Percentiles rank a stretch among this genome's conserved stretches.
phyloP scores from a whole-genome alignment of 116 monocot genomes.

The Trichopus zeylanicus region DNA sequence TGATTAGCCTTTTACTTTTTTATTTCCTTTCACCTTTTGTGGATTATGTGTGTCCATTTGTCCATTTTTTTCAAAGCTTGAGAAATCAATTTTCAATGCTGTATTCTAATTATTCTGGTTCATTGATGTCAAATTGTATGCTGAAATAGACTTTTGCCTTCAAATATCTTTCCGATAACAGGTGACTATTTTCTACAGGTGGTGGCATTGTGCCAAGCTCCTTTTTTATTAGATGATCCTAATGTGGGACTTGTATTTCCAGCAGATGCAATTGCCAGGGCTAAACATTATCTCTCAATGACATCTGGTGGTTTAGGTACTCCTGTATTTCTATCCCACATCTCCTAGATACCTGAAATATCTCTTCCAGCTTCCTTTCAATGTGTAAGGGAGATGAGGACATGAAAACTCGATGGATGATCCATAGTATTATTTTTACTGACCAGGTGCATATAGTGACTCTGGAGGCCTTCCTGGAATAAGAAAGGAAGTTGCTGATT shows the following conservation, averaged over 20 bases:
- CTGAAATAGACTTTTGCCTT: background rate
- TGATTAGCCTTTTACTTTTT: no score
- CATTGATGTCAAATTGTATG: background rate
- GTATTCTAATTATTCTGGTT: background rate
- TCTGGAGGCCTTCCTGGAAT: conserved; percentile 90
- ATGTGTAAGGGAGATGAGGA: no score
- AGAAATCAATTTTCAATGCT: no score
- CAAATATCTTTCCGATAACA: background rate
- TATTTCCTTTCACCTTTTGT: no score
- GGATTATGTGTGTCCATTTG: no score
- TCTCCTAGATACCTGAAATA: background rate
- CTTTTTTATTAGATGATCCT: conserved; percentile 90
- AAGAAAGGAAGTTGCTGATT: conserved; percentile 93
- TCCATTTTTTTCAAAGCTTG: no score
- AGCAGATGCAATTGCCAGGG: conserved; percentile 93
- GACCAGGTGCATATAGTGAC: conserved; percentile 96
- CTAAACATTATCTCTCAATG: conserved; percentile 86
- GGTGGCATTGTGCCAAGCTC: conserved; percentile 92
- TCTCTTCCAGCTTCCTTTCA: background rate
- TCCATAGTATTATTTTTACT: background rate
- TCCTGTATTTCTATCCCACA: no score
- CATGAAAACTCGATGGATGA: background rate
- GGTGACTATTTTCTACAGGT: conserved; percentile 35
- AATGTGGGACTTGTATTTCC: conserved; percentile 89
- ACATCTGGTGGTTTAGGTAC: conserved; percentile 93